Evolutionary conservation across 106 monocot genomes (phyloP), one percentile per base, ranked within the genome.

Genomic region (Acanthochlamys bracteata): DNA sequence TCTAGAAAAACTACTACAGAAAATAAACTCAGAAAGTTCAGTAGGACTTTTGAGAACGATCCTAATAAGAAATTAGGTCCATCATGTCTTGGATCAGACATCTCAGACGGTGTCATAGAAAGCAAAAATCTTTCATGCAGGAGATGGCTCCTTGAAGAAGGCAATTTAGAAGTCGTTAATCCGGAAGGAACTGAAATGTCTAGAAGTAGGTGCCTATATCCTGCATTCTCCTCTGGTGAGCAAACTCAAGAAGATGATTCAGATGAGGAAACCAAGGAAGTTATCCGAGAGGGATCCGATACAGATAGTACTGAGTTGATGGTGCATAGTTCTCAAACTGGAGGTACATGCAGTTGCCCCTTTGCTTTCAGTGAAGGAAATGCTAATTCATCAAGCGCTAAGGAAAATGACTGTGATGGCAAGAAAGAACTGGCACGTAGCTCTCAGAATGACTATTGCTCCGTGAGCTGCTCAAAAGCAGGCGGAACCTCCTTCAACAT

Each of bases 251-350:
- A 15, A 54, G 45, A 54, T 45, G 65, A 69, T 33, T 33, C 55
- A 14, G 53, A 53, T n/a, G 58, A 57, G 12, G 67, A 60, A 21
- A 42, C 55, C 39, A 69, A 72, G 61, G 67, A 67, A 40, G 60
- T 60, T n/a, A 25, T 54, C 23, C 67, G 71, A 42, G 72, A 75
- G 9, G 69, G 59, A 58, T 51, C 40, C 33, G 59, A 59, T 33
- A 26, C 2, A 8, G 47, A 42, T 15, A 64, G 25, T 39, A 14
- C 19, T 12, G 55, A 63, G 24, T 45, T 66, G 40, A 52, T 54
- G 0, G 61, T n/a, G n/a, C 9, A 57, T 57, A 54, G 40, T 41
- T 25, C 25, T 15, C 24, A 71, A 20, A 53, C 21, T 27, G 39
- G 20, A 42, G 55, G 58, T n/a, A 24, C 16, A 55, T 25, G 40